Evolutionary conservation across 2,329 filamentous ascomycete genomes (phyloP), one percentile per base, ranked within the genome.

Genomic region (Zasmidium angulare): DNA sequence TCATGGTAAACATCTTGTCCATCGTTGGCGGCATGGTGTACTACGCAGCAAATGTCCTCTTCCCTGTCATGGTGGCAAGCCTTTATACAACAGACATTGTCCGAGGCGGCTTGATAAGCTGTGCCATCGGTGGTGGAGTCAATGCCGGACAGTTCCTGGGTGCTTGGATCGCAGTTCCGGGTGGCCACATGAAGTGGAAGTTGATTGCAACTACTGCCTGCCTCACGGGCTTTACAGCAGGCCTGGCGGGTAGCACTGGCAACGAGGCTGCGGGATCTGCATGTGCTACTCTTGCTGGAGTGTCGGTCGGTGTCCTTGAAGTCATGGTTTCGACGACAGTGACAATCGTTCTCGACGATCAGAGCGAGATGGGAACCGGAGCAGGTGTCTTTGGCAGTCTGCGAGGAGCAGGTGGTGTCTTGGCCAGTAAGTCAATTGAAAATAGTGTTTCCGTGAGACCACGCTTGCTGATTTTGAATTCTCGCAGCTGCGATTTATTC

Each of bases 1-100:
- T 48, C 50, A 49, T 58, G 21, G 23, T 43, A 40, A 53, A 26
- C 4, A 53, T 50, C n/a, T n/a, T 53, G n/a, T 40, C 26, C 22
- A 22, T 31, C 19, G 56, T 58, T n/a, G 56, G 48, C n/a, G 56
- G 56, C 40, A 22, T 53, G 24, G 26, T 53, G 1, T 53, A 53
- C 29, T 53, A 53, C 29, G 29, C 50, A 4, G 31, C 31, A 3
- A 53, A 53, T n/a, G 29, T 29, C 17, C 49, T 50, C 7, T 50
- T 50, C 22, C 49, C 49, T n/a, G n/a, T 29, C 23, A 50, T 50
- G 49, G 29, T 53, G 2, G 26, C 26, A 14, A 17, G 22, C 19
- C 49, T 50, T 6, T 50, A 50, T 22, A 53, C 50, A 3, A 21
- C 26, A 1, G 50, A 53, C 29, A 40, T 53, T 20, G 19, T 53